Evolutionary conservation across 2,329 filamentous ascomycete species (phyloP).

Genomic region (Colletotrichum euphorbiae): DNA sequence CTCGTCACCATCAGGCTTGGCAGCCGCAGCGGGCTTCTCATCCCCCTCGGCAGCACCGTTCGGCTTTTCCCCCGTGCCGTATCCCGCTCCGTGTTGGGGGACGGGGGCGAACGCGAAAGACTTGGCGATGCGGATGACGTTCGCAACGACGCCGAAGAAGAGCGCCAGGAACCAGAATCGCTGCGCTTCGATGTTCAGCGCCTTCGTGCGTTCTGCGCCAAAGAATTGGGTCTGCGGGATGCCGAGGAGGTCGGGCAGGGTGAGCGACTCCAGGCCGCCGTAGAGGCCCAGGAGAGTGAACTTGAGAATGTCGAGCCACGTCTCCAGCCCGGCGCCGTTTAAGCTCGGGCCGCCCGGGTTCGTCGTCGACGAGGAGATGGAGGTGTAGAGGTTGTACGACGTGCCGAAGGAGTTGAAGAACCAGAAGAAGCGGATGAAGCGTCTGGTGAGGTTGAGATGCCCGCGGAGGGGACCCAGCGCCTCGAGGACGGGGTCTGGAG

Average conservation of each 20-base stretch:
- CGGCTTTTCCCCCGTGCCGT: conserved; percentile 42
- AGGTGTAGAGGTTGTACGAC: conserved; percentile 58
- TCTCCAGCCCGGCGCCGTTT: conserved; percentile 45
- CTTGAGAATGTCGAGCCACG: conserved; percentile 65
- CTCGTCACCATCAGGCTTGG: neutral
- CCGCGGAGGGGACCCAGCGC: conserved; percentile 52
- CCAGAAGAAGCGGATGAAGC: conserved; percentile 76
- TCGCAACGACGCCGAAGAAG: conserved; percentile 59
- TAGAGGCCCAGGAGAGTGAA: conserved; percentile 74
- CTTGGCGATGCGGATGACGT: conserved; percentile 55
- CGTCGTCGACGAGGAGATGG: conserved; percentile 42
- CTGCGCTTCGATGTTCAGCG: conserved; percentile 69
- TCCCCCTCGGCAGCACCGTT: conserved; percentile 36
- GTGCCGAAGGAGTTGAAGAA: conserved; percentile 70
- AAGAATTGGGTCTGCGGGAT: conserved; percentile 63
- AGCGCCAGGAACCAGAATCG: conserved; percentile 78
- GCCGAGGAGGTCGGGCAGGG: conserved; percentile 66
- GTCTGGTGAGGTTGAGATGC: conserved; percentile 63
- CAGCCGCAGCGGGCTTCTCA: conserved; percentile 36
- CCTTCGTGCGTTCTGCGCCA: conserved; percentile 58
- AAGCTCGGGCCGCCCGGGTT: neutral
- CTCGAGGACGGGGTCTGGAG: conserved; percentile 29
- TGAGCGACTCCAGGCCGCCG: conserved; percentile 73
- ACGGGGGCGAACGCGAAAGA: conserved; percentile 51
- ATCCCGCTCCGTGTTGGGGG: conserved; percentile 47